Conservation (phyloP, 2,329 filamentous ascomycete species). For the Sporothrix pallida region DNA sequence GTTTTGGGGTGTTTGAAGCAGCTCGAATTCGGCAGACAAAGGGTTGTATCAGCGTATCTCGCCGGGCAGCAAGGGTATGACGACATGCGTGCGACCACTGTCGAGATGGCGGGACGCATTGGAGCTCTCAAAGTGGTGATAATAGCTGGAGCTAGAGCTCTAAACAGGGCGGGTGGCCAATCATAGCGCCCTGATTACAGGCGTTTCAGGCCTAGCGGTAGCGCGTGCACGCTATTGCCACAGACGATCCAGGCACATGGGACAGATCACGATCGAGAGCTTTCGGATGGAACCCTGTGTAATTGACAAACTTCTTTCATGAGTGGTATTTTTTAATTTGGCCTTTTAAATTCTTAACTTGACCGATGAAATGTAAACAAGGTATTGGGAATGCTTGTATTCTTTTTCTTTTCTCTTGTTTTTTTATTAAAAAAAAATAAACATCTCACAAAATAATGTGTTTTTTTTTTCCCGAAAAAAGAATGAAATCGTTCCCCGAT, state of each 20-base stretch:
- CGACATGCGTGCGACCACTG: constrained; percentile 29
- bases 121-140: constrained; percentile 1
- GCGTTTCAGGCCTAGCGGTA: constrained; percentile 7
- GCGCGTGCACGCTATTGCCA: background rate
- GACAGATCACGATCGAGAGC: background rate
- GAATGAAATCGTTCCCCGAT: no score
- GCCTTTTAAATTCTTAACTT: no score
- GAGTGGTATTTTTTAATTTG: no score
- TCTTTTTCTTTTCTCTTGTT: no score
- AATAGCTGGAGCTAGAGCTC: constrained; percentile 13
- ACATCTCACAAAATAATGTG: no score
- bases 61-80: constrained; percentile 29
- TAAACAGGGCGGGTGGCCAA: constrained; percentile 25
- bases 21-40: background rate
- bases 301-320: no score
- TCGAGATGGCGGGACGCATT: background rate
- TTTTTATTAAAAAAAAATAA: no score
- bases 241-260: constrained; percentile 1
- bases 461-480: no score
- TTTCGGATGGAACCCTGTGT: background rate
- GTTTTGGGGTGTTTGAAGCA: background rate
- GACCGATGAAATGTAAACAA: no score
- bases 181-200: constrained; percentile 20
- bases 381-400: no score
- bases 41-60: constrained; percentile 15